A percentile compares a stretch with the other conserved stretches of the same genome.
Conservation (phyloP, 495 filamentous ascomycete genomes). For the Talaromyces adpressus region DNA sequence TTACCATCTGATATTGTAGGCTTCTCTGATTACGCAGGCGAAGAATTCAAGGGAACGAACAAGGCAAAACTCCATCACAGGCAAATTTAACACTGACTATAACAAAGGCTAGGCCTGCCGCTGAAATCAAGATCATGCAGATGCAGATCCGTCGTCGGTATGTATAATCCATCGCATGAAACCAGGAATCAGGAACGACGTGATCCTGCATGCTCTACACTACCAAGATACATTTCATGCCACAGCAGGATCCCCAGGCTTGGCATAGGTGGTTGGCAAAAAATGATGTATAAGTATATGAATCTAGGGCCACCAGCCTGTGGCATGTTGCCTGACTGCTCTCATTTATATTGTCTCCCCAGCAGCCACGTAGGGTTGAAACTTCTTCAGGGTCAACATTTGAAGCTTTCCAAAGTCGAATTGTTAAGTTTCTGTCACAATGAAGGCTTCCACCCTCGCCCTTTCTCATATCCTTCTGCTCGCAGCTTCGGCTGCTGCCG, state of each 20-base stretch:
- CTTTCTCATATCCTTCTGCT: slow-evolving; percentile 13
- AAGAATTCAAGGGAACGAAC: not conserved
- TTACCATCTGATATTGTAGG: not conserved
- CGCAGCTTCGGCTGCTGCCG: slow-evolving; percentile 15
- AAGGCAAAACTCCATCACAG: not conserved
- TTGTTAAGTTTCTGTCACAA: not conserved
- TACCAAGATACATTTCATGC: not conserved
- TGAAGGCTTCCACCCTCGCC: slow-evolving; percentile 3
- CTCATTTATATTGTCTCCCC: not conserved
- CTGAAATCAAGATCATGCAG: not conserved
- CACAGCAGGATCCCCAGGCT: not conserved
- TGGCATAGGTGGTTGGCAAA: slow-evolving; percentile 3
- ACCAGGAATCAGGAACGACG: not conserved
- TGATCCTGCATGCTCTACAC: not conserved
- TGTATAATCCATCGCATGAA: not conserved
- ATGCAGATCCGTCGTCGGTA: not conserved
- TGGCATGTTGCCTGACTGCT: not conserved
- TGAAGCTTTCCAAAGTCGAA: not conserved
- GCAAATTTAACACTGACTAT: not conserved
- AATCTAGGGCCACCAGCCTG: not conserved
- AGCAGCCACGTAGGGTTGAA: not conserved
- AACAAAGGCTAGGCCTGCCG: not conserved
- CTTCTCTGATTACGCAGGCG: not conserved
- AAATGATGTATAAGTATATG: slow-evolving; percentile 2
- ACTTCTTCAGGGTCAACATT: not conserved